Conservation (phyloP, 805 yeast species). For the Schizosaccharomyces octosporus region DNA sequence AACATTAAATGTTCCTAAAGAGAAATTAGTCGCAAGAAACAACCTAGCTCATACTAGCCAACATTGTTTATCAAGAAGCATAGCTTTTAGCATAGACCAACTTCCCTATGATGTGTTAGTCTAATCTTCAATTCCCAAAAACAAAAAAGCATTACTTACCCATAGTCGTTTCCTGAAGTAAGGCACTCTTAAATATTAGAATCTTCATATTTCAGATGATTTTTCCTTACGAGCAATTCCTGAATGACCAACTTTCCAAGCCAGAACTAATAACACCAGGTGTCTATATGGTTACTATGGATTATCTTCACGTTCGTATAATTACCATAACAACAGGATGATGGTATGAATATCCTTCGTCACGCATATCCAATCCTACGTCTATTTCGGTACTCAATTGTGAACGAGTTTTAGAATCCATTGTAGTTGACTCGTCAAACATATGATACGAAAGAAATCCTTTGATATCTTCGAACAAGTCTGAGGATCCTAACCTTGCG, state of each 20-base stretch:
- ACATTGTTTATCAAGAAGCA: conserved; percentile 76
- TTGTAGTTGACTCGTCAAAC: conserved; percentile 33
- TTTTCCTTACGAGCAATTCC: conserved; percentile 32
- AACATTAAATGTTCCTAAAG: conserved; percentile 26
- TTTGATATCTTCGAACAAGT: conserved; percentile 45
- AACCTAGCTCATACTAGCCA: conserved; percentile 52
- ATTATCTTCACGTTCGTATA: not conserved
- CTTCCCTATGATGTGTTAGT: conserved; percentile 34
- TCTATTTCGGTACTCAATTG: conserved; percentile 47
- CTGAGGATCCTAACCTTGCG: conserved; percentile 31
- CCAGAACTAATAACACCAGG: conserved; percentile 96
- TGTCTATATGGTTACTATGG: conserved; percentile 11
- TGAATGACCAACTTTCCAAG: conserved; percentile 75
- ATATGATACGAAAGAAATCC: conserved; percentile 45
- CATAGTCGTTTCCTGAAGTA: conserved; percentile 81
- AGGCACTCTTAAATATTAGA: conserved; percentile 16
- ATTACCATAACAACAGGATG: conserved; percentile 49
- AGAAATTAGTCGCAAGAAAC: not conserved
- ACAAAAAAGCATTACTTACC: not conserved
- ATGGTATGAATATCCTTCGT: conserved; percentile 28
- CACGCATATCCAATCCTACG: conserved; percentile 45
- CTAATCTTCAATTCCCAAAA: not conserved
- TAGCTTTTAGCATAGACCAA: conserved; percentile 75
- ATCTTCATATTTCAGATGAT: not conserved
- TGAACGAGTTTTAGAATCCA: conserved; percentile 18